A percentile compares a stretch with the other conserved stretches of the same genome.
These are phyloP conservation scores for Yamadazyma olivae DNA, from an alignment of 805 yeast species.

Conservation along the genomic window DNA sequence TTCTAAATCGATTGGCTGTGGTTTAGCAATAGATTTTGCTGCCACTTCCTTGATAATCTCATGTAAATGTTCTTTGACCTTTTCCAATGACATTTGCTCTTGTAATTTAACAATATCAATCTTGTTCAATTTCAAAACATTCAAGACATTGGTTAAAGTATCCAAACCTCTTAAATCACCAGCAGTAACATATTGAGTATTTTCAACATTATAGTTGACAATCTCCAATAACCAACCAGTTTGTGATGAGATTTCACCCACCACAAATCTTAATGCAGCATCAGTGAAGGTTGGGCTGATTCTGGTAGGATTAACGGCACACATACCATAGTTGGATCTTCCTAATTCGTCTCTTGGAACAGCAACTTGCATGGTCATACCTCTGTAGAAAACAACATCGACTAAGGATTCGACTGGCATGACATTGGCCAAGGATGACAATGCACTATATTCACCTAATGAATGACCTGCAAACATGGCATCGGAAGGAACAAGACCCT, in stretches of 20 bases:
- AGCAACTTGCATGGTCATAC: conserved; percentile 99
- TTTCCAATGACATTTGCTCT: conserved; percentile 76
- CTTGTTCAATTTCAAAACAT: conserved; percentile 90
- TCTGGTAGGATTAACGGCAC: conserved; percentile 97
- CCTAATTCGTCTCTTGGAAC: conserved; percentile 96
- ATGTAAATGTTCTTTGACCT: conserved; percentile 82
- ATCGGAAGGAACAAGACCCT: conserved; percentile 92
- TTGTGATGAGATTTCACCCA: conserved; percentile 76
- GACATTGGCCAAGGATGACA: conserved; percentile 95
- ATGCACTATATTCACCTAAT: conserved; percentile 97
- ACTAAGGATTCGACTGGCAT: conserved; percentile 98
- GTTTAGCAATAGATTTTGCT: conserved; percentile 76
- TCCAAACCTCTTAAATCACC: conserved; percentile 97
- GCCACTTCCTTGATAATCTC: conserved; percentile 88
- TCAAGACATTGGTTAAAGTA: conserved; percentile 87
- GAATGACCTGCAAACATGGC: conserved; percentile 99
- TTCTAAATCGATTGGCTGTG: conserved; percentile 92
- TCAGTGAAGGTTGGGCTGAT: conserved; percentile 85
- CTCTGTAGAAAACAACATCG: conserved; percentile 98
- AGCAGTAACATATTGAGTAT: conserved; percentile 97
- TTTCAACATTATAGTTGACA: conserved; percentile 97
- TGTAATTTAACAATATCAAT: conserved; percentile 87
- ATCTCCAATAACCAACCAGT: conserved; percentile 96
- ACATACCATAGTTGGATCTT: conserved; percentile 98
- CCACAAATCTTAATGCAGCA: conserved; percentile 91